Evolutionary conservation across 371 early-diverging fungal species (phyloP), one percentile per base, ranked within the genome.

Genomic region (Lichtheimia corymbifera): DNA sequence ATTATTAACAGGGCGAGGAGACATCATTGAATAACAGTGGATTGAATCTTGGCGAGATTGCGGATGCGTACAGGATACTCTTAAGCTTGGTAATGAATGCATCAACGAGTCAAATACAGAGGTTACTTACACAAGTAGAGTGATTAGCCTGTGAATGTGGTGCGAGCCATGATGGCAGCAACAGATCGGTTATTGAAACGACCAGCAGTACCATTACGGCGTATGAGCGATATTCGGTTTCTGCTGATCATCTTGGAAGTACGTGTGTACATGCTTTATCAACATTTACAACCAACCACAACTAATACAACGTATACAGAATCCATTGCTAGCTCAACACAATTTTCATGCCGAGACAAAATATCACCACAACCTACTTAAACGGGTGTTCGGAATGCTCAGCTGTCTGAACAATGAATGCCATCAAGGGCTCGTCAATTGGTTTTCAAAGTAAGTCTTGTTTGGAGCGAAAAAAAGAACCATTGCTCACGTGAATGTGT

Each of bases 191-290:
- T 94, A 9, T 70, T 96, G 61, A 87, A 88, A 64, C 82, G 95
- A 24, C 95, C 95, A 17, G 87, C 91, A 41, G 74, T 90, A 73
- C 88, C 82, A 30, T 61, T 81, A 42, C 53, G 61, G 18, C 53
- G 64, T 22, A 73, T 80, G 41, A 73, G 78, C 7, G 93, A 95
- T 51, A 85, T 95, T 27, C 81, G 88, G 35, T 93, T 92, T 58
- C 74, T 95, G 20, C 70, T 95, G 55, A 90, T 95, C 20, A 76
- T 96, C 30, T 68, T 96, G 1, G 94, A 96, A 83, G 92, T 91
- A 70, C 50, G 43, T 53, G 5, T 50, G 25, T 30, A 45, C 30
- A 62, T 25, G 9, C 24, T 5, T 40, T 5, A 49, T 4, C 24
- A 25, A 3, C 18, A 1, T 25, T 52, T 14, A 41, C 42, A 14